Evolutionary conservation across 306 rosid species (phyloP).

Genomic region (Cucurbita ficifolia): DNA sequence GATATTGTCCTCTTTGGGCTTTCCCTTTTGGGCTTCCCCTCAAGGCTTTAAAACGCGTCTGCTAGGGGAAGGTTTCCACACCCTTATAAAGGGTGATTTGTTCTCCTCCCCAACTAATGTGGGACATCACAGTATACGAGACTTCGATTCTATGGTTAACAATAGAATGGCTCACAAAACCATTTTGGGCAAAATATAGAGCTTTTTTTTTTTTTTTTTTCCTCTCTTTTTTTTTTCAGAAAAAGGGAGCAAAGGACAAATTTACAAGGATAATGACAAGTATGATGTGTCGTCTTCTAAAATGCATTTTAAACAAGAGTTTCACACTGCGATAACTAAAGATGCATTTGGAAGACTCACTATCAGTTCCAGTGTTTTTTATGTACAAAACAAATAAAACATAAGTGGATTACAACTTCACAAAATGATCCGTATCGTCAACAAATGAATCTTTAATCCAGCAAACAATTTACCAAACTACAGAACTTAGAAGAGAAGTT

Average conservation of each 20-base stretch:
- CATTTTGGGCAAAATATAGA: neutral
- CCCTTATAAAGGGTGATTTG: too few relatives aligned
- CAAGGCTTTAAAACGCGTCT: too few relatives aligned
- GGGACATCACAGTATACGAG: neutral
- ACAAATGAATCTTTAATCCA: neutral
- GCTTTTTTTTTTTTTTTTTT: neutral
- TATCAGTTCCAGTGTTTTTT: neutral
- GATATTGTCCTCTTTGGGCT: too few relatives aligned
- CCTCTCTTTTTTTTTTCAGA: neutral
- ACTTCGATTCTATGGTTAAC: neutral
- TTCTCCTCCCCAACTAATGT: too few relatives aligned
- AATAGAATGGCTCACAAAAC: neutral
- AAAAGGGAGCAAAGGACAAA: neutral
- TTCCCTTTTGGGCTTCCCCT: too few relatives aligned
- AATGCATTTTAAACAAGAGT: neutral
- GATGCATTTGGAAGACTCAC: neutral
- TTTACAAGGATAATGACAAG: neutral
- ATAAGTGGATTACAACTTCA: neutral
- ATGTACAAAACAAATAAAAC: neutral
- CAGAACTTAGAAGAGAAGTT: constrained; percentile 4
- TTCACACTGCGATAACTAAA: neutral
- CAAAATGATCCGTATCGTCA: neutral
- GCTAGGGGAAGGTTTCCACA: too few relatives aligned
- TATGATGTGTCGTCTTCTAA: too few relatives aligned
- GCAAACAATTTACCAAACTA: neutral